Conservation (phyloP, 2,329 filamentous ascomycete genomes). For the Sclerotinia nivalis region DNA sequence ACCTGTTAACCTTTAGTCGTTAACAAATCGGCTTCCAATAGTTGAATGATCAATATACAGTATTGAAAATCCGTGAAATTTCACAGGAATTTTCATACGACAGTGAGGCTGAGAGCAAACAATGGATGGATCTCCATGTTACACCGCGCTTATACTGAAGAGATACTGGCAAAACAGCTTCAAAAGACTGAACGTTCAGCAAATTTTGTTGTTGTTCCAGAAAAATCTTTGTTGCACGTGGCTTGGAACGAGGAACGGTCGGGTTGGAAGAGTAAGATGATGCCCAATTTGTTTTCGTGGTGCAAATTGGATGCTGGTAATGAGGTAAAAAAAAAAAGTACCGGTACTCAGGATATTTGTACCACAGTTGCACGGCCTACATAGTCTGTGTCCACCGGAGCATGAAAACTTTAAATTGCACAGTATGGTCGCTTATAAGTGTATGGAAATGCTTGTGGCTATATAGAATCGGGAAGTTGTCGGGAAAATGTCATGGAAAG, state of each 20-base stretch:
- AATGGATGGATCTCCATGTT: neutral
- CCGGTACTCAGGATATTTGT: neutral
- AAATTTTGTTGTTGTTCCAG: neutral
- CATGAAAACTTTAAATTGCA: constrained; percentile 1
- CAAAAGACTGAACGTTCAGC: neutral
- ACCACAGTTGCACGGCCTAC: neutral
- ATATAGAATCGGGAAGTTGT: neutral
- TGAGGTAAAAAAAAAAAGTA: neutral
- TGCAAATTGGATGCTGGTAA: neutral
- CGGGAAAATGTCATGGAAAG: neutral
- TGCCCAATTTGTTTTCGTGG: neutral
- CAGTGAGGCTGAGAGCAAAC: neutral
- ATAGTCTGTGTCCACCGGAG: neutral
- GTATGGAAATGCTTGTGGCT: neutral
- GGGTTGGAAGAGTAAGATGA: neutral
- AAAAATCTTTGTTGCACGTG: neutral
- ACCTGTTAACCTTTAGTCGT: no score
- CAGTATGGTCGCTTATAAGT: neutral
- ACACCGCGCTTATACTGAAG: neutral
- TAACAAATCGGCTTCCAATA: neutral
- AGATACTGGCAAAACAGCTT: neutral
- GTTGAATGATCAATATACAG: neutral
- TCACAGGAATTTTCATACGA: neutral
- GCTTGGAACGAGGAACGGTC: no score
- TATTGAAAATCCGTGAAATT: neutral